Evolutionary conservation across 2,329 filamentous ascomycete species (phyloP), one percentile per base, ranked within the genome.

Genomic region (Sporothrix globosa): DNA sequence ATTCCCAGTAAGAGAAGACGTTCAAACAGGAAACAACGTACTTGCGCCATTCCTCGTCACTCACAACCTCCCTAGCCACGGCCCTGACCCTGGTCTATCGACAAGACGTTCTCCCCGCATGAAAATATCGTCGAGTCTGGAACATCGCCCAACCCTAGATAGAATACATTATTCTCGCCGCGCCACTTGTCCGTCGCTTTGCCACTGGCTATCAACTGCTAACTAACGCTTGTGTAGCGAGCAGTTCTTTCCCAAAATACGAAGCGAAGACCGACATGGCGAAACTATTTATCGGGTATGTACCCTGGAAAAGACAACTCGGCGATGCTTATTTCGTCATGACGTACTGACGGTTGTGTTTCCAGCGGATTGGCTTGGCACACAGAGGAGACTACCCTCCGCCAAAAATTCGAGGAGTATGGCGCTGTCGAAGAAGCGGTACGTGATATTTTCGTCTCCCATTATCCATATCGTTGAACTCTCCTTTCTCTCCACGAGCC

Each of bases 291-390:
- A 92, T 97, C 81, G 93, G 93, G 93, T 97, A 86, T 44, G 50
- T 3, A 19, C 7, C 21, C 41, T 11, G 19, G 17, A 34, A 27
- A 24, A 30, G 1, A 56, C 3, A 4, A 21, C 39, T n/a, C 27
- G n/a, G 3, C n/a, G n/a, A 34, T 10, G 10, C 19, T 39, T 7
- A 10, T 46, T 24, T 41, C 50, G 6, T 46, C 67, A 44, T 50
- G 24, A 41, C 69, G 70, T 66, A 67, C 75, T 77, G 71, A 75
- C 72, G 69, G 66, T 14, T 10, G n/a, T 17, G 66, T 53, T 19
- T 54, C 27, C 70, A 97, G 95, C 79, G 96, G 96, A 87, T 93
- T 99, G 76, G 93, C 96, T 78, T 99, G 96, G 96, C 94, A 97
- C 84, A 99, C 96, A 74, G 93, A 96, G 81, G 95, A 98, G 82